Conservation (phyloP, 805 yeast genomes). For the Wickerhamiella sergipiensis region DNA sequence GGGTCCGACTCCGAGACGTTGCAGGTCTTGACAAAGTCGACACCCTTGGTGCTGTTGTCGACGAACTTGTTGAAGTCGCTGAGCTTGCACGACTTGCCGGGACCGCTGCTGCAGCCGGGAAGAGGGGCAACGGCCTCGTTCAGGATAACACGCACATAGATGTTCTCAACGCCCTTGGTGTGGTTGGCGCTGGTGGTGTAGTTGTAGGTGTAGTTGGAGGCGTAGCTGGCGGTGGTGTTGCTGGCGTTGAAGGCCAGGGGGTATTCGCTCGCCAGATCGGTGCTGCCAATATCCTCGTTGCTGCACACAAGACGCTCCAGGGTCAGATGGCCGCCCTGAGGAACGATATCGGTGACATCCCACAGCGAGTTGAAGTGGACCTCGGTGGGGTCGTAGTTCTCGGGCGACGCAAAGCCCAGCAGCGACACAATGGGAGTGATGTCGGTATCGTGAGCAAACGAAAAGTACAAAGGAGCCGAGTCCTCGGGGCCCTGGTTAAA, state of each 20-base stretch:
- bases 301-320: slow-evolving; percentile 30
- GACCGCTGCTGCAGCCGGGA: slow-evolving; percentile 35
- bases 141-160: slow-evolving; percentile 35
- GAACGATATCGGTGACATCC: slow-evolving; percentile 30
- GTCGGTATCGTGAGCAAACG: slow-evolving; percentile 48
- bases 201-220: slow-evolving; percentile 9
- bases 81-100: slow-evolving; percentile 35
- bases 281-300: slow-evolving; percentile 12
- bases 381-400: slow-evolving; percentile 22
- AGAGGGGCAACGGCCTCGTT: slow-evolving; percentile 44
- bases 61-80: slow-evolving; percentile 16
- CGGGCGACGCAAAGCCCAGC: slow-evolving; percentile 34
- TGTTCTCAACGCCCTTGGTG: slow-evolving; percentile 13
- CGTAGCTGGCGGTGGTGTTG: slow-evolving; percentile 11
- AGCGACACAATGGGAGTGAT: slow-evolving; percentile 36
- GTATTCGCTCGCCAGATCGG: slow-evolving; percentile 6
- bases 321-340: slow-evolving; percentile 21
- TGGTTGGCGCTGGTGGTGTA: slow-evolving; percentile 2
- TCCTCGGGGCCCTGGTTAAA: slow-evolving; percentile 29
- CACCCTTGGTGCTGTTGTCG: slow-evolving; percentile 4
- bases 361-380: slow-evolving; percentile 37
- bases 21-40: slow-evolving; percentile 9
- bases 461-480: slow-evolving; percentile 29
- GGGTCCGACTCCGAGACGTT: slow-evolving; percentile 12
- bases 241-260: slow-evolving; percentile 16